Base-by-base conservation (phyloP, 2,329 filamentous ascomycete genomes). In the Fusarium camptoceras region DNA sequence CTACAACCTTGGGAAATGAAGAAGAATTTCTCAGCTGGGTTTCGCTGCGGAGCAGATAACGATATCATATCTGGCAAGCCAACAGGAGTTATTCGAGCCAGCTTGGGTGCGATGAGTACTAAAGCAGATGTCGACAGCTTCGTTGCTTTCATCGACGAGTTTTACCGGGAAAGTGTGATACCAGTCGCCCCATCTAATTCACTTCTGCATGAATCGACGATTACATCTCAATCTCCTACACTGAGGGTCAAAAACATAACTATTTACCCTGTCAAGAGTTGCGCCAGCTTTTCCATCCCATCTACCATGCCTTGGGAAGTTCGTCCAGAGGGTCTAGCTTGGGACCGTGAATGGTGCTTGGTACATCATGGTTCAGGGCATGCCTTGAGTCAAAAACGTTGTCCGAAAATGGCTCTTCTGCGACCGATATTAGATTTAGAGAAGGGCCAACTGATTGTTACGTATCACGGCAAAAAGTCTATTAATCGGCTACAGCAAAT, bases 331-430 rank as follows among this genome's bases (percentile, higher is more conserved):
- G 96, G 96, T 0, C 84, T 99, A 4, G 92, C 90, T 11, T 98
- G 95, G 94, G 96, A 99, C 78, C 87, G 96, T 66, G 95, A 98
- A 82, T 99, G 96, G 95, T 98, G 95, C 80, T 83, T 99, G 22
- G 85, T 99, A 16, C 94, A 98, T 77, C 88, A 90, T 76, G 94
- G 93, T 44, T 97, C 94, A 2, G 92, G 93, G 0, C 89, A 91
- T 73, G 94, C 92, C 8, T 83, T 99, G 56, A 97, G 89, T 76
- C 95, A 98, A 80, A 99, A 98, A 81, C 86, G 90, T 69, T 91
- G 96, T 76, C 93, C 94, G 4, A 88, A 85, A 34, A 98, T 99
- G 95, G 92, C 93, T 15, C 86, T 98, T 7, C 85, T 99, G 54
- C 87, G 87, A 53, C 95, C 96, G 9, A 79, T 76, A 7, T 83